These are phyloP conservation scores for Calonectria pauciramosa DNA, from an alignment of 2,329 filamentous ascomycete species.

Conservation along the genomic window DNA sequence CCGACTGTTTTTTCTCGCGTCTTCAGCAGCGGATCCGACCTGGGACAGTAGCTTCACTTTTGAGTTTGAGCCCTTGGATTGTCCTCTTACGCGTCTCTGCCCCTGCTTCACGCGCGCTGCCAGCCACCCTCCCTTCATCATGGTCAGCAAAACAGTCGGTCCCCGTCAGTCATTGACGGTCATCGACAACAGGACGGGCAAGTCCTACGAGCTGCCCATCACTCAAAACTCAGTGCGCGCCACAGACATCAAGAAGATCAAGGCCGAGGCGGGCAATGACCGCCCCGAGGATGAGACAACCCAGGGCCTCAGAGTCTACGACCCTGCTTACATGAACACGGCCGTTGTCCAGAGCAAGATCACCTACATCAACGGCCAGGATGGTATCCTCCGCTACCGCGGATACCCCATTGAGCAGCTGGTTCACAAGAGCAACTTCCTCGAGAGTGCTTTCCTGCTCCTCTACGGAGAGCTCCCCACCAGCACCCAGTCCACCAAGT, in stretches of 20 bases:
- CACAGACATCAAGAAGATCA: conserved; percentile 66
- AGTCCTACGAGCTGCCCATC: conserved; percentile 64
- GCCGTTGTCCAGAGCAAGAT: conserved; percentile 64
- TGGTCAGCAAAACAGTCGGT: conserved; percentile 19
- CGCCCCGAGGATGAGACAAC: conserved; percentile 61
- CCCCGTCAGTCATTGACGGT: conserved; percentile 54
- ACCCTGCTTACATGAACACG: conserved; percentile 68
- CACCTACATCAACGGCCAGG: conserved; percentile 66
- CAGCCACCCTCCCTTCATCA: background rate
- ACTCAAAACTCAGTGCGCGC: conserved; percentile 63
- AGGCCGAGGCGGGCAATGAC: conserved; percentile 50
- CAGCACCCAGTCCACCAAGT: conserved; percentile 53
- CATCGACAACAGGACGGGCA: conserved; percentile 64
- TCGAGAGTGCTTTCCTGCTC: conserved; percentile 64
- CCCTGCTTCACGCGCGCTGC: background rate
- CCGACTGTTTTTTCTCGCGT: background rate
- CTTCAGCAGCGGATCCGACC: background rate
- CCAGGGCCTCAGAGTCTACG: conserved; percentile 64
- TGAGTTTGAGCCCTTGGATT: background rate
- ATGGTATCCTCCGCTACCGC: conserved; percentile 65
- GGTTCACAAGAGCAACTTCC: conserved; percentile 62
- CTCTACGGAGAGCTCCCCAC: conserved; percentile 66
- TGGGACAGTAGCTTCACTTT: background rate
- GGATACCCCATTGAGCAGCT: conserved; percentile 67
- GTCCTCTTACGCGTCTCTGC: background rate